Evolutionary conservation across 495 filamentous ascomycete species (phyloP).

Genomic region (Usnea hakonensis): DNA sequence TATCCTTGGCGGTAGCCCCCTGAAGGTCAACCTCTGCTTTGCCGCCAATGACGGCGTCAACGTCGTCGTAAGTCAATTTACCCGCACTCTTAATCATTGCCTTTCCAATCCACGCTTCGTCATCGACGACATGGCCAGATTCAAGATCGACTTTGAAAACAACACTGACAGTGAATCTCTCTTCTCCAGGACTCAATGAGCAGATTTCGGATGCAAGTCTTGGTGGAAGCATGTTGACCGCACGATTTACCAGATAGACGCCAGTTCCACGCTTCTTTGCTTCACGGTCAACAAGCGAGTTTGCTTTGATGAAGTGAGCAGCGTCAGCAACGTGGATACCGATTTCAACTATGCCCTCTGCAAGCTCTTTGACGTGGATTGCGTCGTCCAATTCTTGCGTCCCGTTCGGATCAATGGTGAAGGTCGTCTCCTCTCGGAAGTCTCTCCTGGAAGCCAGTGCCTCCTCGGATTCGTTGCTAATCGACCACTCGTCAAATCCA

Average conservation of each 20-base stretch:
- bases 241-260: slow-evolving; percentile 84
- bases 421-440: slow-evolving; percentile 81
- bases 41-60: slow-evolving; percentile 67
- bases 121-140: slow-evolving; percentile 67
- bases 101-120: slow-evolving; percentile 91
- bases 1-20: slow-evolving; percentile 57
- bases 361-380: slow-evolving; percentile 75
- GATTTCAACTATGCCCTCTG: slow-evolving; percentile 82
- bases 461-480: slow-evolving; percentile 72
- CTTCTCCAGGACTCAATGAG: slow-evolving; percentile 75
- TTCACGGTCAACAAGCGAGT: slow-evolving; percentile 93
- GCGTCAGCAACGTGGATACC: slow-evolving; percentile 95
- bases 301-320: slow-evolving; percentile 91
- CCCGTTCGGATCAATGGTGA: slow-evolving; percentile 83
- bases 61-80: slow-evolving; percentile 74
- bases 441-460: slow-evolving; percentile 71
- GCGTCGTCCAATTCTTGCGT: slow-evolving; percentile 83
- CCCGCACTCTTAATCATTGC: slow-evolving; percentile 83
- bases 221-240: slow-evolving; percentile 83
- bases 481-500: slow-evolving; percentile 82
- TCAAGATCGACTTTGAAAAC: slow-evolving; percentile 79
- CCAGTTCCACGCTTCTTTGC: slow-evolving; percentile 97
- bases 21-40: slow-evolving; percentile 49
- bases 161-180: slow-evolving; percentile 84
- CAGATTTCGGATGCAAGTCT: slow-evolving; percentile 79